Percentiles rank a stretch among this genome's conserved stretches.
These are phyloP conservation scores for Stagonosporopsis rhizophila DNA, from an alignment of 2,329 filamentous ascomycete species.

Conservation along the genomic window DNA sequence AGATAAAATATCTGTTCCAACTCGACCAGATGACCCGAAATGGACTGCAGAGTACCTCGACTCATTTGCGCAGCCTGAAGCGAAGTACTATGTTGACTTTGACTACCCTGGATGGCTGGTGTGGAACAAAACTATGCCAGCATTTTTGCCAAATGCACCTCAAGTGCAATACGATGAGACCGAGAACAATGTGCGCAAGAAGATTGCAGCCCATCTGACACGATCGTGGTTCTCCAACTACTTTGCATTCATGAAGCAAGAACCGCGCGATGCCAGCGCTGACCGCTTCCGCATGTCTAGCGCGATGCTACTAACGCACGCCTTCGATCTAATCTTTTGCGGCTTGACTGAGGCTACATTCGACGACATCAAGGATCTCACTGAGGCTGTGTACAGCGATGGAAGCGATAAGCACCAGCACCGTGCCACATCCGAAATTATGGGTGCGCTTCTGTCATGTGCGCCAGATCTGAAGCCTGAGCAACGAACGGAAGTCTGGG, in stretches of 20 bases:
- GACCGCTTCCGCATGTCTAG: constrained; percentile 92
- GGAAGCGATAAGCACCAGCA: constrained; percentile 98
- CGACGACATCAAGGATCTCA: constrained; percentile 85
- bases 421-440: constrained; percentile 90
- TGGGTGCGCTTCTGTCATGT: constrained; percentile 82
- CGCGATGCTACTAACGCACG: constrained; percentile 84
- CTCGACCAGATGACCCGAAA: constrained; percentile 71
- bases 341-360: constrained; percentile 79
- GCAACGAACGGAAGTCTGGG: constrained; percentile 80
- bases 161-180: constrained; percentile 80
- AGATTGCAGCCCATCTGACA: constrained; percentile 81
- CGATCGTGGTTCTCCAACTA: constrained; percentile 85
- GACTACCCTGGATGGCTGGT: constrained; percentile 97
- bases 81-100: constrained; percentile 88
- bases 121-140: constrained; percentile 88
- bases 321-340: constrained; percentile 88
- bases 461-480: constrained; percentile 79
- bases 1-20: constrained; percentile 76
- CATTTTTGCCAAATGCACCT: constrained; percentile 74
- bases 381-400: constrained; percentile 81
- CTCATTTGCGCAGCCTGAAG: constrained; percentile 76
- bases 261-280: constrained; percentile 79
- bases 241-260: constrained; percentile 95
- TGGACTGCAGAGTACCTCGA: constrained; percentile 83
- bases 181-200: constrained; percentile 74